Conservation (phyloP, 2,329 filamentous ascomycete genomes). For the Lasiodiplodia sp. region DNA sequence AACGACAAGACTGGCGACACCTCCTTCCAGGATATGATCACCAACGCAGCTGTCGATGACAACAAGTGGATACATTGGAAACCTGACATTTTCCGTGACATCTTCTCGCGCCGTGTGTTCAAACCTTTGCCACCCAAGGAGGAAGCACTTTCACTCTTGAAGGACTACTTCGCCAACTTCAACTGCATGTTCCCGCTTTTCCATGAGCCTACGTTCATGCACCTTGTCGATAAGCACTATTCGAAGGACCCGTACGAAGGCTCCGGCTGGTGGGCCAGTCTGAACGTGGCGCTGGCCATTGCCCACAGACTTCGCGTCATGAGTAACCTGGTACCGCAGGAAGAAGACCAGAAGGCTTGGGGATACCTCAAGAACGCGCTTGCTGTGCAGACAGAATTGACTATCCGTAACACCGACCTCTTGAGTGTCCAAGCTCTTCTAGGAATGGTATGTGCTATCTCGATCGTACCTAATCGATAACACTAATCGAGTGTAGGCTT, state of each 20-base stretch:
- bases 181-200: slow-evolving; percentile 99
- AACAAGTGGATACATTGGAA: slow-evolving; percentile 98
- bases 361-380: slow-evolving; percentile 96
- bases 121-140: slow-evolving; percentile 81
- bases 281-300: slow-evolving; percentile 94
- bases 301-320: slow-evolving; percentile 91
- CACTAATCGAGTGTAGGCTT: slow-evolving; percentile 56
- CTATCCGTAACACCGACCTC: slow-evolving; percentile 94
- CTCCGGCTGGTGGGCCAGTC: slow-evolving; percentile 97
- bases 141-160: slow-evolving; percentile 86
- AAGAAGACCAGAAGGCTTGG: slow-evolving; percentile 95
- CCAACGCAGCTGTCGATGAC: slow-evolving; percentile 83
- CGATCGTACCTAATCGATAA: slow-evolving; percentile 34
- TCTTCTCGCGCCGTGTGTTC: slow-evolving; percentile 87
- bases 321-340: slow-evolving; percentile 88
- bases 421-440: slow-evolving; percentile 92
- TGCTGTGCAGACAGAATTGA: slow-evolving; percentile 89
- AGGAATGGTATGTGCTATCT: slow-evolving; percentile 71
- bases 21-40: slow-evolving; percentile 95
- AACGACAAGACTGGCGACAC: slow-evolving; percentile 96
- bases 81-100: slow-evolving; percentile 92
- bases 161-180: slow-evolving; percentile 98
- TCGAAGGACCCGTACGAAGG: slow-evolving; percentile 91
- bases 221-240: slow-evolving; percentile 93
- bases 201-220: slow-evolving; percentile 98